Evolutionary conservation across 2,329 filamentous ascomycete species (phyloP), one percentile per base, ranked within the genome.

Genomic region (Aspergillus sp.): DNA sequence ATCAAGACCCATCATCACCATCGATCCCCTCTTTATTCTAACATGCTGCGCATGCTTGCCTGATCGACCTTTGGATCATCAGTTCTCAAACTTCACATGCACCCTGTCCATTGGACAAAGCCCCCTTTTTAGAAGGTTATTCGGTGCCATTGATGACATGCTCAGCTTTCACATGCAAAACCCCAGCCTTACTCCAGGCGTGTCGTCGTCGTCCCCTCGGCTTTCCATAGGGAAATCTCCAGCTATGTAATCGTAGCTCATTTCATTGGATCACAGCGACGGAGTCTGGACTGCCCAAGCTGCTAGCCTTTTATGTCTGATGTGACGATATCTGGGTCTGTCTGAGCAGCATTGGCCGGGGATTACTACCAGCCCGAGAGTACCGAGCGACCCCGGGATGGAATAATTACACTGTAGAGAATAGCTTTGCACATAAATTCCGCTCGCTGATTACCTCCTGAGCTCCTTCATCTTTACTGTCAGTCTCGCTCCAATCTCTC

Each of bases 71-170:
- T 45, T 44, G 4, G 27, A 44, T 17, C 11, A 27, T 19, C 15
- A 14, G 41, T 27, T 19, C 40, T 54, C 35, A 54, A 47, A 35
- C 54, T 58, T 62, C 60, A 62, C 60, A 62, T 62, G 60, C 51
- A 40, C 51, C 15, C 35, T 14, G 17, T 54, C 52, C 21, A 44
- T 40, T 55, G 53, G 53, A 43, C 39, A 23, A 47, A 19, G 31
- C 45, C 41, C 49, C 24, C 21, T 39, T 27, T 41, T 33, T 23
- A 52, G 33, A 19, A 33, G 37, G 55, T 57, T 49, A 57, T 43
- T 37, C 48, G 49, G 41, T 41, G 55, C 41, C 41, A 21, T 56
- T 33, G 27, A 57, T 53, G 55, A 47, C 55, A 57, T 55, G 35
- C 31, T 35, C 51, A 33, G 43, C 23, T 53, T 58, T 58, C 56